Evolutionary conservation across 1,139 yeast species (phyloP).

Genomic region (Blastobotrys illinoisensis): DNA sequence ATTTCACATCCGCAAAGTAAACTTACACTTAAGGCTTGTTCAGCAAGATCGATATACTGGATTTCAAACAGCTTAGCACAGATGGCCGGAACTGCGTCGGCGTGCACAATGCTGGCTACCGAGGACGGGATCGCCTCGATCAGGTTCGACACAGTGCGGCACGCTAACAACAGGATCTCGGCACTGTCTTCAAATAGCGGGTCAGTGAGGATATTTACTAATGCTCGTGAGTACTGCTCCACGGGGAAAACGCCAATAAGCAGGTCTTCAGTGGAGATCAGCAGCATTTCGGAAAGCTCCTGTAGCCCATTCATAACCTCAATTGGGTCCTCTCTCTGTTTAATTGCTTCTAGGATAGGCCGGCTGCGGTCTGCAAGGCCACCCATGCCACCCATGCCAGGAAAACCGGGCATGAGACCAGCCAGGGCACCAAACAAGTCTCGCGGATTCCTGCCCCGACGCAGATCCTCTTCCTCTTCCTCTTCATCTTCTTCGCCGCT

Average conservation of each 20-base stretch:
- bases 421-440: slow-evolving; percentile 29
- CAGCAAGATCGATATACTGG: slow-evolving; percentile 84
- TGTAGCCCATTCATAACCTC: slow-evolving; percentile 39
- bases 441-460: background rate
- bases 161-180: slow-evolving; percentile 76
- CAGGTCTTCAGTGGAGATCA: slow-evolving; percentile 35
- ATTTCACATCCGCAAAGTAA: background rate
- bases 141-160: slow-evolving; percentile 78
- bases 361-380: slow-evolving; percentile 23
- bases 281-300: slow-evolving; percentile 35
- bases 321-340: slow-evolving; percentile 40
- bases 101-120: slow-evolving; percentile 57
- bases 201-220: slow-evolving; percentile 56
- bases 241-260: slow-evolving; percentile 48
- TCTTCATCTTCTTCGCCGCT: slow-evolving; percentile 8
- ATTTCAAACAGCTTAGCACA: slow-evolving; percentile 68
- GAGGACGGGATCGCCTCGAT: slow-evolving; percentile 71
- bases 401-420: slow-evolving; percentile 33
- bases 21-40: slow-evolving; percentile 75
- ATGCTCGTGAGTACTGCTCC: slow-evolving; percentile 46
- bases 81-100: slow-evolving; percentile 62
- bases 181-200: slow-evolving; percentile 58
- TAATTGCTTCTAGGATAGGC: slow-evolving; percentile 27
- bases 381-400: slow-evolving; percentile 28
- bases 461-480: slow-evolving; percentile 6